Base-by-base conservation (phyloP, 1,139 yeast species). In the Hansenula anomala region DNA sequence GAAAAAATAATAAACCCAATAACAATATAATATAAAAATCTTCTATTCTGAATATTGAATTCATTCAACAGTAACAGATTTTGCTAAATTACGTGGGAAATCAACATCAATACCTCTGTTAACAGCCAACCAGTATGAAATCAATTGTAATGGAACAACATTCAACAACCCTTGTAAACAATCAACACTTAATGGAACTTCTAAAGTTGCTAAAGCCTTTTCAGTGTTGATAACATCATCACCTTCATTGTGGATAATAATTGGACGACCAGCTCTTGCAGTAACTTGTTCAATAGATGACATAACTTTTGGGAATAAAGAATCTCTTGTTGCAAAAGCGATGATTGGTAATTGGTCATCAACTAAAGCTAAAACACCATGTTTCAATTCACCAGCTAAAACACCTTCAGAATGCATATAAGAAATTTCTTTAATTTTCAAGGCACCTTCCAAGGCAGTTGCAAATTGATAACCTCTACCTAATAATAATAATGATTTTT, bases 361-460 rank as follows among this genome's bases (percentile, higher is more conserved):
- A 47, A 94, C 97, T 49, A 94, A 75, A 4, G 99, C 99, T 58
- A 94, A 77, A 29, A 89, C 96, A 66, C 99, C 99, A 61, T 94
- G 99, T 67, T 94, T 94, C 66, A 94, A 79, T 67, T 94, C 99
- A 62, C 98, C 99, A 22, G 99, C 98, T 51, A 92, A 79, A 38
- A 94, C 96, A 71, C 98, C 99, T 70, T 94, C 99, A 22, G 97
- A 88, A 64, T 94, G 99, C 90, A 92, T 94, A 65, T 94, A 94
- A 6, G 97, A 90, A 48, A 94, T 94, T 67, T 94, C 99, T 69
- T 94, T 94, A 61, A 94, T 92, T 69, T 94, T 94, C 56, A 94
- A 76, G 9, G 99, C 98, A 58, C 98, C 98, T 67, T 94, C 99
- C 56, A 94, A 75, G 14, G 98, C 97, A 49, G 97, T 83, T 17